Conservation (phyloP, 2,329 filamentous ascomycete species). For the Cercospora brassicicola region DNA sequence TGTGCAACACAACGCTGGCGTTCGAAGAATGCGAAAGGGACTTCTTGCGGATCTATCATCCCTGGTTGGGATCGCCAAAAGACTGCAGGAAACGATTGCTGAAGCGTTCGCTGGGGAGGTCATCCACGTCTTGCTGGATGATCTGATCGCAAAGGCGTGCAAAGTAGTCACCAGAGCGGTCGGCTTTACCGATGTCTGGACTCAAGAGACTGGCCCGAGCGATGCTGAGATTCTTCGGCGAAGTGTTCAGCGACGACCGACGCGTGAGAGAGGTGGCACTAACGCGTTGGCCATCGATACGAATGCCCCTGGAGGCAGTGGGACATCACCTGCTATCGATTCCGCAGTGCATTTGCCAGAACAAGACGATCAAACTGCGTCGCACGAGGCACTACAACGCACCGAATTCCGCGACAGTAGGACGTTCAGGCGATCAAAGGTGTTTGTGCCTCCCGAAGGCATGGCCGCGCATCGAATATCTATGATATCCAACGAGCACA, state of each 20-base stretch:
- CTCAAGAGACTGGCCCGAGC: slow-evolving; percentile 30
- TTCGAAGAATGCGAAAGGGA: slow-evolving; percentile 81
- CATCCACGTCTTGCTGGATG: slow-evolving; percentile 77
- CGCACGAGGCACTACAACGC: slow-evolving; percentile 10
- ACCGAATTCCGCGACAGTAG: slow-evolving; percentile 4
- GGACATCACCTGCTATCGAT: slow-evolving; percentile 20
- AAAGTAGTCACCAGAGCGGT: slow-evolving; percentile 90
- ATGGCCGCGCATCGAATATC: slow-evolving; percentile 36
- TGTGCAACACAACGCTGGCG: slow-evolving; percentile 70
- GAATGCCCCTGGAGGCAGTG: not conserved
- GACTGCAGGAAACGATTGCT: slow-evolving; percentile 71
- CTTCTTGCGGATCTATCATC: slow-evolving; percentile 85
- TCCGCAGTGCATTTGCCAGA: slow-evolving; percentile 27
- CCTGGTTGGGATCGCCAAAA: slow-evolving; percentile 84
- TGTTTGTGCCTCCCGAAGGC: slow-evolving; percentile 24
- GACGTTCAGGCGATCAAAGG: slow-evolving; percentile 17
- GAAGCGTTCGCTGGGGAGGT: slow-evolving; percentile 55
- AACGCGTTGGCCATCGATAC: slow-evolving; percentile 23
- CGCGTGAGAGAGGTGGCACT: not conserved
- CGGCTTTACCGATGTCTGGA: slow-evolving; percentile 82
- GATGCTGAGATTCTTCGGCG: slow-evolving; percentile 4
- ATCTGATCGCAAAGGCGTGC: slow-evolving; percentile 91
- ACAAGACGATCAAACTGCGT: slow-evolving; percentile 2
- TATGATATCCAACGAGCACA: slow-evolving; percentile 28
- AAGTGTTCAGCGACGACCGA: not conserved